Percentiles rank a stretch among this genome's conserved stretches.
These are phyloP conservation scores for Cytospora schulzeri DNA, from an alignment of 2,329 filamentous ascomycete genomes.

Conservation along the genomic window DNA sequence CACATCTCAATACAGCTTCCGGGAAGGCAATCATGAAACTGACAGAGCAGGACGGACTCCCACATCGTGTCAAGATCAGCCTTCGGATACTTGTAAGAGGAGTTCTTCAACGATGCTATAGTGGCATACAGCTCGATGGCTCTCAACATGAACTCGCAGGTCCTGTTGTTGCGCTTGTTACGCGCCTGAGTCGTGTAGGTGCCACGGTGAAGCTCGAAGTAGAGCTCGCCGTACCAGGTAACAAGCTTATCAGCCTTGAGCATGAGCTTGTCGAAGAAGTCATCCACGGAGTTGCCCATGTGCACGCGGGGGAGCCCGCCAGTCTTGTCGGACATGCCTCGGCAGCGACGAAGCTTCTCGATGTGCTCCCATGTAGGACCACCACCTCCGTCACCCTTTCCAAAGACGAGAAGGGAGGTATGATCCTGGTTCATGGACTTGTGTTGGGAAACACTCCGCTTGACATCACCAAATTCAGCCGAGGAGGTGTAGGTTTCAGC, in stretches of 20 bases:
- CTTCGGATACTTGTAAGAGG: slow-evolving; percentile 86
- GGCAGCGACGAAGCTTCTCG: slow-evolving; percentile 90
- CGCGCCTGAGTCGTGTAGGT: slow-evolving; percentile 98
- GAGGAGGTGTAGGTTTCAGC: slow-evolving; percentile 94
- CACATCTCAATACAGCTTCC: slow-evolving; percentile 97
- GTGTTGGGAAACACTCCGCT: slow-evolving; percentile 84
- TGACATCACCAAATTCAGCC: slow-evolving; percentile 93
- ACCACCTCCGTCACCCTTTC: slow-evolving; percentile 94
- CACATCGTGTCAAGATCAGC: slow-evolving; percentile 94
- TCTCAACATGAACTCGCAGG: slow-evolving; percentile 79
- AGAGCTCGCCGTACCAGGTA: slow-evolving; percentile 97
- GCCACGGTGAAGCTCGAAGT: slow-evolving; percentile 95
- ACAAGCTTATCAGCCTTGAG: slow-evolving; percentile 78
- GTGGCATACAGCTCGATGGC: slow-evolving; percentile 89
- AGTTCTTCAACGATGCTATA: slow-evolving; percentile 73
- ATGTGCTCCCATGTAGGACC: slow-evolving; percentile 92
- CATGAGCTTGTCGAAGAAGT: slow-evolving; percentile 87
- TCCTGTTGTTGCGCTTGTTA: slow-evolving; percentile 93
- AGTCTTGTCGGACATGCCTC: slow-evolving; percentile 84
- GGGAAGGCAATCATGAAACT: slow-evolving; percentile 96
- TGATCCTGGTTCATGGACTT: slow-evolving; percentile 94
- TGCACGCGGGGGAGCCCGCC: slow-evolving; percentile 74
- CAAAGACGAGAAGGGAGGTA: slow-evolving; percentile 89
- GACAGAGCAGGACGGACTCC: slow-evolving; percentile 88
- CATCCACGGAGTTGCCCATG: slow-evolving; percentile 86